Base-by-base conservation (phyloP, 2,329 filamentous ascomycete species). In the Pseudogymnoascus sp. region DNA sequence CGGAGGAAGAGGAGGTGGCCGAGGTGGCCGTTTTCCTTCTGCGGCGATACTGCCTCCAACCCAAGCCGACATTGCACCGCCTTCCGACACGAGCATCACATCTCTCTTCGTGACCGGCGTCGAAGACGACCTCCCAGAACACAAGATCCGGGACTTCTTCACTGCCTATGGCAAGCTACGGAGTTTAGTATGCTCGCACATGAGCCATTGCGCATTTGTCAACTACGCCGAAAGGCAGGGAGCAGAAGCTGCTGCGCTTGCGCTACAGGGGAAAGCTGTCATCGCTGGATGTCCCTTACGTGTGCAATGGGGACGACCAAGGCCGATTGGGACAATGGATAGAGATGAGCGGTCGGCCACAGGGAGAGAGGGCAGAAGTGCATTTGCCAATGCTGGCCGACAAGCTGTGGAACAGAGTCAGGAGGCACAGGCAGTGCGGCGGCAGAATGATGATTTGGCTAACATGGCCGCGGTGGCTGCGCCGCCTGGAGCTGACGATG, bases 121-220 rank as follows among this genome's bases (percentile, higher is more conserved):
- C 1, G 95, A 99, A 75, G 95, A 99, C 73, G 95, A 99, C 71
- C 81, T 99, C 6, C 93, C 93, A 1, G 95, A 99, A 76, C 87
- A 93, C 76, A 92, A 93, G 71, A 81, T 99, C 26, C 89, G 95
- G 59, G 88, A 91, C 2, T 95, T 96, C 76, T 99, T 99, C 79
- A 86, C 91, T 65, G 84, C 85, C 17, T 92, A 93, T 71, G 95
- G 95, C 67, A 91, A 93, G 72, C 87, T 99, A 65, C 90, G 95
- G 71, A 97, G 92, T 26, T 79, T 99, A 15, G 88, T 99, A 38
- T 97, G 95, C 76, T 97, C 93, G 6, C 95, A 99, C 78, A 92
- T 96, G 79, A 93, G 93, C 15, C 95, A 97, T 73, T 97, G 93
- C 75, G 95, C 95, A 1, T 99, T 97, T 73, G 82, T 99, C 77